phyloP scores from a whole-genome alignment of 2,329 filamentous ascomycete genomes.

The Venturiaceae sp. region DNA sequence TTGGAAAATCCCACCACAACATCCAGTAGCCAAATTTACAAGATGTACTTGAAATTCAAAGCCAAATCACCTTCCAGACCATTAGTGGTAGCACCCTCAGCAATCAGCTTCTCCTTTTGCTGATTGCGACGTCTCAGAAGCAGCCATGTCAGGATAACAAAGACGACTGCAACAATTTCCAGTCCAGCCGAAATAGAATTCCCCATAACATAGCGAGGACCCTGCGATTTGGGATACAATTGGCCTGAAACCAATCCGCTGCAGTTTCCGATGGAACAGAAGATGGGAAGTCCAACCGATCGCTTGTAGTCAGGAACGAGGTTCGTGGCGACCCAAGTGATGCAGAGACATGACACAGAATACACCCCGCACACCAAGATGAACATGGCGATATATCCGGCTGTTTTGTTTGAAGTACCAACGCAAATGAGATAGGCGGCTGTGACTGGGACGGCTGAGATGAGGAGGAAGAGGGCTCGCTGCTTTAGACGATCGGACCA shows the following conservation, averaged over 20 bases:
- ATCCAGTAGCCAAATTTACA: too few species aligned
- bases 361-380: conserved; percentile 16
- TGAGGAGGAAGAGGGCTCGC: conserved; percentile 21
- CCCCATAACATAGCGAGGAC: conserved; percentile 20
- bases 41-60: conserved; percentile 10
- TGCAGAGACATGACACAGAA: conserved; percentile 15
- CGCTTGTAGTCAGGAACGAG: conserved; percentile 24
- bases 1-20: too few species aligned
- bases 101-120: conserved; percentile 18
- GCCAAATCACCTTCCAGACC: conserved; percentile 11
- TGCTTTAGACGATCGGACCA: conserved; percentile 22
- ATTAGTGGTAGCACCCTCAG: conserved; percentile 15
- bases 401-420: conserved; percentile 17
- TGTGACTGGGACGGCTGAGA: conserved; percentile 19
- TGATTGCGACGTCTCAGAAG: conserved; percentile 18
- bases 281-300: conserved; percentile 20
- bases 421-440: conserved; percentile 24
- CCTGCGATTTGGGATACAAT: conserved; percentile 22
- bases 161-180: conserved; percentile 15
- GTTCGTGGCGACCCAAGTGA: conserved; percentile 25
- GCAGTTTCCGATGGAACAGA: conserved; percentile 20
- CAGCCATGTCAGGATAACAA: conserved; percentile 16
- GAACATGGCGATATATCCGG: conserved; percentile 28
- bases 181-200: conserved; percentile 19
- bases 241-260: conserved; percentile 21